phyloP scores from a whole-genome alignment of 2,329 filamentous ascomycete species.

The Diplodia seriata region DNA sequence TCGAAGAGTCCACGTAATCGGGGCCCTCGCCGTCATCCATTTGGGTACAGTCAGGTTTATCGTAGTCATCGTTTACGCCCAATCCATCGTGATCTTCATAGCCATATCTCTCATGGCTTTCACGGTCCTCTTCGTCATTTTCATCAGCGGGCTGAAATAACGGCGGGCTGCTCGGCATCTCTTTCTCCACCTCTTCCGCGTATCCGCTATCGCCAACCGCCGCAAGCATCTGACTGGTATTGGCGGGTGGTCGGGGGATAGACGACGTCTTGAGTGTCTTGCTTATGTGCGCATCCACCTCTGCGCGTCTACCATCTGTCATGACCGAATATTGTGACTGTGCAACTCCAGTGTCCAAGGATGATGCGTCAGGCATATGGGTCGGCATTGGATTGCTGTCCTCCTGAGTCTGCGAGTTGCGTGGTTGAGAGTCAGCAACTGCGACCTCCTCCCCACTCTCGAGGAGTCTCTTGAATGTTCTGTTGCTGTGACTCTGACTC shows the following conservation, averaged over 20 bases:
- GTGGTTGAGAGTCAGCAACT: constrained; percentile 56
- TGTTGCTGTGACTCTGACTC: constrained; percentile 2
- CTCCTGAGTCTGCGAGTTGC: constrained; percentile 37
- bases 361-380: constrained; percentile 46
- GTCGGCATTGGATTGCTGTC: constrained; percentile 42
- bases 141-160: constrained; percentile 39
- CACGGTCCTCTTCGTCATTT: constrained; percentile 36
- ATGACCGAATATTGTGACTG: constrained; percentile 40
- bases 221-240: constrained; percentile 34
- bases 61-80: constrained; percentile 28
- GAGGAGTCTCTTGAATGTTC: constrained; percentile 11
- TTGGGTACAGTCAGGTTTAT: constrained; percentile 29
- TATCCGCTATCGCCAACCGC: constrained; percentile 19
- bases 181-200: constrained; percentile 39
- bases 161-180: constrained; percentile 48
- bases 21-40: constrained; percentile 13
- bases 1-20: constrained; percentile 27
- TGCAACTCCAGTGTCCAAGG: constrained; percentile 46
- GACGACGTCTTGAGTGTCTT: constrained; percentile 35
- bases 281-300: constrained; percentile 32
- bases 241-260: constrained; percentile 40
- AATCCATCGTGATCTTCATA: not conserved
- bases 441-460: constrained; percentile 41
- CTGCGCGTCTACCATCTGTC: constrained; percentile 16
- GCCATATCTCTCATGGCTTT: not conserved